A percentile compares a stretch with the other conserved stretches of the same genome.
Conservation (phyloP, 2,329 filamentous ascomycete species). For the Nemania bipapillata region DNA sequence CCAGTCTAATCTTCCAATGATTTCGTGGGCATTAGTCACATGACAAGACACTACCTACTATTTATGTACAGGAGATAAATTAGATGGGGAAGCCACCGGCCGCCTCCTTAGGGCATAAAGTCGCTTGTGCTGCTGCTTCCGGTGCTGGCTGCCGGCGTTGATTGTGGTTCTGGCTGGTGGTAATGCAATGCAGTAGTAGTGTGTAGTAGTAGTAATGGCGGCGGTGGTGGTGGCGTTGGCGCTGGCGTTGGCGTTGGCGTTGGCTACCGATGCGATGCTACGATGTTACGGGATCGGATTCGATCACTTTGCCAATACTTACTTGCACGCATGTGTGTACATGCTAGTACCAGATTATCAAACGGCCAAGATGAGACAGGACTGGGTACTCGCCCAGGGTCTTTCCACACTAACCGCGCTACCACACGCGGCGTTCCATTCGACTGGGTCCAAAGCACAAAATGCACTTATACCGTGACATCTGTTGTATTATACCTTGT, state of each 20-base stretch:
- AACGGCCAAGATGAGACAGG: slow-evolving; percentile 6
- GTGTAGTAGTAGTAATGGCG: too few species aligned
- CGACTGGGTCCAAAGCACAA: slow-evolving; percentile 19
- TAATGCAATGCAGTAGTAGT: too few species aligned
- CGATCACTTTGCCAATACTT: too few species aligned
- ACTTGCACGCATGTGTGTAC: too few species aligned
- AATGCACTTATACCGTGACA: slow-evolving; percentile 1
- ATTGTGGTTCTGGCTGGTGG: too few species aligned
- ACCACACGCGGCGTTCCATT: slow-evolving; percentile 31
- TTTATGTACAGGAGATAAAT: background rate
- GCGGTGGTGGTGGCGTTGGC: background rate
- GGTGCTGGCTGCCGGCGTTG: background rate
- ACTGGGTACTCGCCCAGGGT: background rate
- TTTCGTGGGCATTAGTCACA: slow-evolving; percentile 10
- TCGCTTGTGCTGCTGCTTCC: background rate
- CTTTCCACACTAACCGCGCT: slow-evolving; percentile 11
- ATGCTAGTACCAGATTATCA: slow-evolving; percentile 15
- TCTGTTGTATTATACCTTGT: background rate
- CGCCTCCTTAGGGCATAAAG: background rate
- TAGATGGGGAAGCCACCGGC: background rate
- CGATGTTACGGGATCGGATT: background rate
- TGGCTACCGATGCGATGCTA: background rate
- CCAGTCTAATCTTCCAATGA: background rate
- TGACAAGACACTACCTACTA: background rate
- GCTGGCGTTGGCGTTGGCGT: background rate